A percentile compares a stretch with the other conserved stretches of the same genome.
Evolutionary conservation across 2,329 filamentous ascomycete species (phyloP).

Genomic region (Parastagonospora avenae): DNA sequence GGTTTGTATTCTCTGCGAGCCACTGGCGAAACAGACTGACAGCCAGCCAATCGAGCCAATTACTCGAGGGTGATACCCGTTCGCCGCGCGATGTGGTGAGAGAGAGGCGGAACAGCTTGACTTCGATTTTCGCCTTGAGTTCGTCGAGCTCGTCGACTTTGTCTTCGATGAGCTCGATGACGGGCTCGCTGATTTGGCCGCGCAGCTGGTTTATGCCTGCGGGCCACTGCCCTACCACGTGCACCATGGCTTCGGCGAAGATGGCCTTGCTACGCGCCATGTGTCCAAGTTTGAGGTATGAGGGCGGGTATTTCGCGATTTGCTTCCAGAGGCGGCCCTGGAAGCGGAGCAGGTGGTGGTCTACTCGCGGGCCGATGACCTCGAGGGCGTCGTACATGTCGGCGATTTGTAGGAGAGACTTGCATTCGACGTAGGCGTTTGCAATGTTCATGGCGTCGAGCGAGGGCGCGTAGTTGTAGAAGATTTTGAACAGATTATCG

Average conservation of each 20-base stretch:
- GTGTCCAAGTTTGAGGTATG: slow-evolving; percentile 87
- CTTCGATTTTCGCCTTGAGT: slow-evolving; percentile 77
- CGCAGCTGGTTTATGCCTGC: slow-evolving; percentile 77
- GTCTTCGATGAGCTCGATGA: slow-evolving; percentile 90
- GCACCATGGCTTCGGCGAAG: slow-evolving; percentile 80
- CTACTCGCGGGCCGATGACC: slow-evolving; percentile 86
- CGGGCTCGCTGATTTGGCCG: slow-evolving; percentile 69
- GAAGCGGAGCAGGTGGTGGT: slow-evolving; percentile 92
- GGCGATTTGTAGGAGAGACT: slow-evolving; percentile 83
- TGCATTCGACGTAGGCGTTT: slow-evolving; percentile 91
- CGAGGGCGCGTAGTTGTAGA: slow-evolving; percentile 88
- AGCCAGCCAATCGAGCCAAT: slow-evolving; percentile 88
- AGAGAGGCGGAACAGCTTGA: slow-evolving; percentile 78
- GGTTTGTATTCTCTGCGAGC: slow-evolving; percentile 87
- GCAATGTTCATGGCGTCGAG: slow-evolving; percentile 89
- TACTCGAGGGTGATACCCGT: slow-evolving; percentile 76
- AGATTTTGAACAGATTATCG: slow-evolving; percentile 92
- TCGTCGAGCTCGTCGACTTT: slow-evolving; percentile 93
- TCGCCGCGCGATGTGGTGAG: slow-evolving; percentile 81
- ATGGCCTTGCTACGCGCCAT: slow-evolving; percentile 79
- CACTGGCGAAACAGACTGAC: slow-evolving; percentile 89
- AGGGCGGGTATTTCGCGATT: slow-evolving; percentile 93
- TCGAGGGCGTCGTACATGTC: slow-evolving; percentile 92
- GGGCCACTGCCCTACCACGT: slow-evolving; percentile 95
- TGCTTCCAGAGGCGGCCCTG: slow-evolving; percentile 92